Base-by-base conservation (phyloP, 2,329 filamentous ascomycete species). In the Paecilomyces sp. region DNA sequence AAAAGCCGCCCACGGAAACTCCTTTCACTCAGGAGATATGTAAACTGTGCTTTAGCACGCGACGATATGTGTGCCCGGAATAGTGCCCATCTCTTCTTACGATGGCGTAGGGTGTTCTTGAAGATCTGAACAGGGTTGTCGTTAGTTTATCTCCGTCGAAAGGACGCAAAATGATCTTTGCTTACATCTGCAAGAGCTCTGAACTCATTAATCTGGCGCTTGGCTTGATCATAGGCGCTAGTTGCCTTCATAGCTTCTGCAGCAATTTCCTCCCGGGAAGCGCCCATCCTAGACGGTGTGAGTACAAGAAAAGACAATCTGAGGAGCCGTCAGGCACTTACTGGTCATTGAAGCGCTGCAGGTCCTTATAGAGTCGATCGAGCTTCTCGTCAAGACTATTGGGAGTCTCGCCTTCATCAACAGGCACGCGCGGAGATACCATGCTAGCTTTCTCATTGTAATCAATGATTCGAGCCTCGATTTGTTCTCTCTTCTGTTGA, bases 31-130 rank as follows among this genome's bases (percentile, higher is more conserved):
- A 99, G 84, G 13, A 97, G 83, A 70, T 94, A 95, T 57, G 85
- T 88, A 75, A 99, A 99, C 62, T 90, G 91, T 57, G 89, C 88
- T 56, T 91, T 88, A 54, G 94, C 90, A 58, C 89, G 86, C n/a
- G 88, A 85, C 41, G 92, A 93, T 68, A 99, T 97, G 66, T 87
- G 85, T 28, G 87, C 84, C 67, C 93, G 89, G 75, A 99, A 97
- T 56, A 83, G 81, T 59, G 85, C 82, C 89, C 92, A 99, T 66
- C 91, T 87, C 30, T 81, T 78, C 59, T 90, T 83, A 15, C 94
- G 90, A 59, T 88, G 79, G 9, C 79, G 75, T 50, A 96, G 83
- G 0, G 91, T 85, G 33, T 80, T 68, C 65, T 81, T 82, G 52
- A 87, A 76, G 55, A 76, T 73, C 79, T 85, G 60, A n/a, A 25